Base-by-base conservation (phyloP, 2,329 filamentous ascomycete genomes). In the Lasiodiplodia sp. region DNA sequence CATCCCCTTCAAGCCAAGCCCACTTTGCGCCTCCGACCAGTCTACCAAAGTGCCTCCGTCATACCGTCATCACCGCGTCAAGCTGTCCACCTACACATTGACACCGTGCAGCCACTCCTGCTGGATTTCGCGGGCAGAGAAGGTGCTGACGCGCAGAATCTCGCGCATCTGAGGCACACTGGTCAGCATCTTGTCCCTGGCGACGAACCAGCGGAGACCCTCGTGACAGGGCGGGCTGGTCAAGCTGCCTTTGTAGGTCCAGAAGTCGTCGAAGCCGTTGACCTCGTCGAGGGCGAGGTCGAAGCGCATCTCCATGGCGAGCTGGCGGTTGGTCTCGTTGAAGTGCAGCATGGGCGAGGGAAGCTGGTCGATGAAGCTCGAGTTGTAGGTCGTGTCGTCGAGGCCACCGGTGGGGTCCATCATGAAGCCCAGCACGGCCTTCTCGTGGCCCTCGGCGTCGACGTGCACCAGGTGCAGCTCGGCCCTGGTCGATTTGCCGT, bases 391-490 rank as follows among this genome's bases (percentile, higher is more conserved):
- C 5, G 44, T 47, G 44, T 21, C 44, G 5, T 47, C 44, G 44
- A 47, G 44, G 68, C 78, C 79, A 14, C 81, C 80, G 11, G 11
- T 11, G 7, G 65, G 65, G 66, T 85, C 83, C 51, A 86, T 76
- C 18, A 80, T 80, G 72, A 86, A 79, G 10, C 80, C 84, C 1
- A 86, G 72, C 1, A 86, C 84, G 18, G 83, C 83, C 2, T 76
- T 74, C 52, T 83, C 79, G 28, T 79, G 75, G 62, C 83, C 83
- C 0, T 74, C 70, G 10, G 75, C 76, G 69, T 83, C 80, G 65
- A 80, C 80, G 70, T 85, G 83, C 2, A 86, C 84, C 47, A 84
- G 77, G 72, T 86, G 84, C 23, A 86, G 74, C 71, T 86, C 84
- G 44, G 83, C 82, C 69, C 81, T 83, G 44, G 79, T 76, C 44